Base-by-base conservation (phyloP, 345 rosid genomes). In the Syzygium aqueum region DNA sequence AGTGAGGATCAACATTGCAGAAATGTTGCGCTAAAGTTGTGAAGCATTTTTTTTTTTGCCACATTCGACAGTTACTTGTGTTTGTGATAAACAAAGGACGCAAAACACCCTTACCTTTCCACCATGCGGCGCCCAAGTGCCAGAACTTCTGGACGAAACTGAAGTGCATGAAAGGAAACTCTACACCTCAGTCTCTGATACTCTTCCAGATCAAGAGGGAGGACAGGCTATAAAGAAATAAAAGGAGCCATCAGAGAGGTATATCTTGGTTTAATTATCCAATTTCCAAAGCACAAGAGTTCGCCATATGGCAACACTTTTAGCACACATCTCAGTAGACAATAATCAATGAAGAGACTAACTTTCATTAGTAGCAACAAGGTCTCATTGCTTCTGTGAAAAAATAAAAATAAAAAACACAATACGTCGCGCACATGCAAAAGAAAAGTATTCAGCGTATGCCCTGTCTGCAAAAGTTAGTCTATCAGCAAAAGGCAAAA, bases 181-280 rank as follows among this genome's bases (percentile, higher is more conserved):
- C 99, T 94, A 90, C 99, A 98, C 91, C 99, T 95, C 84, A 98
- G 95, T 90, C 99, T 94, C 91, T 98, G 99, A 87, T 94, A 92
- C 90, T 98, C 99, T 12, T 92, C 89, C 96, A 98, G 92, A 87
- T 95, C 91, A 84, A 93, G 91, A 28, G 99, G 97, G 90, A 98
- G 97, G 90, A 92, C 90, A 73, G 99, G 91, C 98, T 96, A 95
- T 51, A 88, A 93, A 88, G 89, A 87, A 90, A 10, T 25, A 49
- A 53, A 59, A 85, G 83, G 43, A 86, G 84, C 30, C 56, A 30
- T 37, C 50, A 84, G n/a, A 28, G 50, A 65, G 65, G 51, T 53
- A 16, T 51, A 52, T 51, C 54, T 51, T 16, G 10, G 16, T 67
- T 50, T 46, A 57, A 12, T 22, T 28, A 83, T 54, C 61, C 77